Percentiles rank a stretch among this genome's conserved stretches.
phyloP scores from a whole-genome alignment of 345 rosid species.

The Dipteronia sinensis region DNA sequence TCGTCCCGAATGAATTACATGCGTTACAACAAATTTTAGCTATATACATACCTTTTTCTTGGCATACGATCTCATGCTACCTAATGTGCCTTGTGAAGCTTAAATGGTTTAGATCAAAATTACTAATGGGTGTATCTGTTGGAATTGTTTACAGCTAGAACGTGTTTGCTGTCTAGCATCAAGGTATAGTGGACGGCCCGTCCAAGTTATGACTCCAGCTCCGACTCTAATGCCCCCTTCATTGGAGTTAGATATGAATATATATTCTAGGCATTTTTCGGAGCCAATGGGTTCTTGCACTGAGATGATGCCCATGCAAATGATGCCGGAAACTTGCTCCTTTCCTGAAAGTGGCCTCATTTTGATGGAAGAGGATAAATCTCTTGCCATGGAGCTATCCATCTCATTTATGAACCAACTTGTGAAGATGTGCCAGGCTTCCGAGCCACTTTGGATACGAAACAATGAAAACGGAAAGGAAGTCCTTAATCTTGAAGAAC shows the following conservation, averaged over 20 bases:
- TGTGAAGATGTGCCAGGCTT: slow-evolving; percentile 56
- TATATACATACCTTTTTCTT: neutral
- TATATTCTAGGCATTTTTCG: slow-evolving; percentile 48
- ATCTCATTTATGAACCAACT: slow-evolving; percentile 70
- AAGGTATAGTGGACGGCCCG: slow-evolving; percentile 49
- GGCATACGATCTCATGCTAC: neutral
- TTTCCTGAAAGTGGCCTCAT: slow-evolving; percentile 38
- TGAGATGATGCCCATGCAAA: slow-evolving; percentile 53
- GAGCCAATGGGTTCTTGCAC: slow-evolving; percentile 43
- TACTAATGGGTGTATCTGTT: neutral
- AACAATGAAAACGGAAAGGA: slow-evolving; percentile 39
- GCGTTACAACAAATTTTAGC: neutral
- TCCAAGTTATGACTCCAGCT: slow-evolving; percentile 47
- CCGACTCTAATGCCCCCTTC: slow-evolving; percentile 51
- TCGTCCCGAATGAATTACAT: no score
- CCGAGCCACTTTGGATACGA: slow-evolving; percentile 73
- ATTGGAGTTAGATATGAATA: slow-evolving; percentile 76
- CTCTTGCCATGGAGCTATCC: slow-evolving; percentile 69
- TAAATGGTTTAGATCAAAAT: neutral
- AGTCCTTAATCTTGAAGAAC: slow-evolving; percentile 64
- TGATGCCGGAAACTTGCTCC: slow-evolving; percentile 43
- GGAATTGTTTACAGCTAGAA: slow-evolving; percentile 53
- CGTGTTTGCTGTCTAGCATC: slow-evolving; percentile 66
- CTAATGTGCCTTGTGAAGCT: neutral
- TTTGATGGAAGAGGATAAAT: slow-evolving; percentile 69